Percentiles rank a stretch among this genome's conserved stretches.
phyloP scores from a whole-genome alignment of 75 land plant species.

The Pinus tabuliformis region DNA sequence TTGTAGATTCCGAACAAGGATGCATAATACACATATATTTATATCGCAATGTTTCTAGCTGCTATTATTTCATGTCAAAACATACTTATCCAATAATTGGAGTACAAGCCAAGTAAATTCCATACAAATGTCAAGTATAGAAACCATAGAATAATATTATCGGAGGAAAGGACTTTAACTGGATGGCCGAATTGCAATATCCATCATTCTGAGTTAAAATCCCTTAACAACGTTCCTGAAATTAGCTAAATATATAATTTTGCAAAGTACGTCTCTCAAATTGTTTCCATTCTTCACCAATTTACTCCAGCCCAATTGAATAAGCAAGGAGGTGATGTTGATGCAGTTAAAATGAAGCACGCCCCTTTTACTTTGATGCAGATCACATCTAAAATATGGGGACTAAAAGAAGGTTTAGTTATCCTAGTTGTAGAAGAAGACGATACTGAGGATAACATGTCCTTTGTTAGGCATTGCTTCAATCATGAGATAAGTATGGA shows the following conservation, averaged over 20 bases:
- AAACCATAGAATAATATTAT: not conserved
- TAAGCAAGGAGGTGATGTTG: conserved; percentile 23
- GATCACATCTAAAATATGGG: conserved; percentile 26
- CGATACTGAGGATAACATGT: conserved; percentile 57
- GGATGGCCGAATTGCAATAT: not conserved
- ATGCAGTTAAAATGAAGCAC: conserved; percentile 12
- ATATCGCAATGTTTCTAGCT: conserved; percentile 22
- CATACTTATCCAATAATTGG: conserved; percentile 37
- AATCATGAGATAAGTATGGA: conserved; percentile 78
- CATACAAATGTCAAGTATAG: not conserved
- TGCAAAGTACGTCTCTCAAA: conserved; percentile 39
- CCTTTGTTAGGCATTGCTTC: conserved; percentile 78
- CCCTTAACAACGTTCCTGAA: conserved; percentile 12
- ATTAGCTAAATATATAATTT: conserved; percentile 17
- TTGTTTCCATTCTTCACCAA: conserved; percentile 60
- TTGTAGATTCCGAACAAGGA: conserved; percentile 34
- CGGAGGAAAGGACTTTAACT: conserved; percentile 6
- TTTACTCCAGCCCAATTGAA: conserved; percentile 44
- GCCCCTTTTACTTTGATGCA: conserved; percentile 18
- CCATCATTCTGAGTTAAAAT: not conserved
- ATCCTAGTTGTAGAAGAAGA: conserved; percentile 76
- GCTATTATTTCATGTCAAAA: conserved; percentile 43
- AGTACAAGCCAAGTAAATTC: conserved; percentile 14
- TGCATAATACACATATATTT: conserved; percentile 15
- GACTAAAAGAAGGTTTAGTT: conserved; percentile 38